These are phyloP conservation scores for Dalechampia spathulata DNA, from an alignment of 441 rosid genomes.

Conservation along the genomic window DNA sequence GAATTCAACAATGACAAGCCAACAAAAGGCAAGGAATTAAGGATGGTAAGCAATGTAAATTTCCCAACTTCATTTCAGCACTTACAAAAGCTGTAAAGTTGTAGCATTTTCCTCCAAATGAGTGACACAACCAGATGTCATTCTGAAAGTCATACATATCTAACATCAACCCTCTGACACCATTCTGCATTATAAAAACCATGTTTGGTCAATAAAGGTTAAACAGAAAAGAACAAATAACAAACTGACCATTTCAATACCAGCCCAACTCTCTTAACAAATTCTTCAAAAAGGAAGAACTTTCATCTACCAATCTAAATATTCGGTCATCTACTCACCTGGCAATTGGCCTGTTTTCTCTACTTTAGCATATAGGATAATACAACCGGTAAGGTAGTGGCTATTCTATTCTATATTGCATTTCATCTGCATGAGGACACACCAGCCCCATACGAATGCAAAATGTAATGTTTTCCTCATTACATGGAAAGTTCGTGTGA, in stretches of 20 bases:
- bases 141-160: constrained; percentile 78
- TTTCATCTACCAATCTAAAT: not conserved
- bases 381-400: not conserved
- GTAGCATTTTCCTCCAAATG: constrained; percentile 60
- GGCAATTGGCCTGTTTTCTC: not conserved
- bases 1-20: too few relatives aligned
- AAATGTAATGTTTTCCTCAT: not conserved
- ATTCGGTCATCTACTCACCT: not conserved
- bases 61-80: constrained; percentile 1
- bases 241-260: too few relatives aligned
- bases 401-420: too few relatives aligned
- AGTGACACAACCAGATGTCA: constrained; percentile 86
- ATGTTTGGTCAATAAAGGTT: not conserved
- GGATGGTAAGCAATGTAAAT: not conserved
- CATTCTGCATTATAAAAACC: constrained; percentile 50
- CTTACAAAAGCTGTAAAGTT: constrained; percentile 85
- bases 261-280: too few relatives aligned
- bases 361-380: not conserved
- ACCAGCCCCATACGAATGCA: not conserved
- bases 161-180: constrained; percentile 86
- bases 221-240: too few relatives aligned
- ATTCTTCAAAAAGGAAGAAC: too few relatives aligned
- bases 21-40: not conserved
- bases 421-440: not conserved
- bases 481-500: not conserved